Evolutionary conservation across 352 stramenopile genomes (phyloP).

Genomic region (Phytophthora megakarya): DNA sequence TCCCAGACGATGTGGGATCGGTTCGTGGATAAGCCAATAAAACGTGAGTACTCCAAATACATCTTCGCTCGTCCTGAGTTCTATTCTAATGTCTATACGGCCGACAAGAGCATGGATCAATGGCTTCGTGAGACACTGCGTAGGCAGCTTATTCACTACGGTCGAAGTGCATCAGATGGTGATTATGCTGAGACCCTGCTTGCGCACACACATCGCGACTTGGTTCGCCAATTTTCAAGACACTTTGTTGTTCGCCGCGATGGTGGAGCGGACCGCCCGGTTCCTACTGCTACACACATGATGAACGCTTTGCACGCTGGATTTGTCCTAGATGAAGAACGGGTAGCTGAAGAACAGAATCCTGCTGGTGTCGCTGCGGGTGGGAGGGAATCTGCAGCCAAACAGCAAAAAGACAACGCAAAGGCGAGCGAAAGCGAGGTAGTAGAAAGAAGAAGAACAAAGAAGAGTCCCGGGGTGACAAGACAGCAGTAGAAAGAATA

Average conservation of each 20-base stretch:
- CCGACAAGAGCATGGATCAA: constrained; percentile 7
- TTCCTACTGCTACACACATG: constrained; percentile 5
- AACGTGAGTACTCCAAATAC: constrained; percentile 19
- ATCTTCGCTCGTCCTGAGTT: constrained; percentile 12
- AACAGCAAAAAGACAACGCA: too few species aligned
- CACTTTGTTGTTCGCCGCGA: constrained; percentile 17
- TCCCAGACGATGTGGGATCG: constrained; percentile 6
- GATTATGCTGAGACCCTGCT: constrained; percentile 11
- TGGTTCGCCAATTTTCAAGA: constrained; percentile 14
- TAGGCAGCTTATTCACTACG: constrained; percentile 15
- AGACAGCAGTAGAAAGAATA: too few species aligned
- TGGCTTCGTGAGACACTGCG: constrained; percentile 9
- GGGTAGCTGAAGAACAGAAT: too few species aligned
- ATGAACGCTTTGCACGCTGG: constrained; percentile 4
- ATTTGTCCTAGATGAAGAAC: constrained; percentile 2
- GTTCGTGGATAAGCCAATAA: constrained; percentile 16
- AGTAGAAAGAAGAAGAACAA: too few species aligned
- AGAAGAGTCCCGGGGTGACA: too few species aligned
- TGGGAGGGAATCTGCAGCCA: too few species aligned
- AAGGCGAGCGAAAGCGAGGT: too few species aligned
- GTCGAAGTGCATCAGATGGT: constrained; percentile 1
- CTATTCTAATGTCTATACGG: constrained; percentile 12
- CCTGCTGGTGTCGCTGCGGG: too few species aligned
- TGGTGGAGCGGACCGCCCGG: neutral
- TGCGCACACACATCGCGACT: constrained; percentile 12